Conservation (phyloP, 179 eudicot species). For the Monotropa hypopitys region DNA sequence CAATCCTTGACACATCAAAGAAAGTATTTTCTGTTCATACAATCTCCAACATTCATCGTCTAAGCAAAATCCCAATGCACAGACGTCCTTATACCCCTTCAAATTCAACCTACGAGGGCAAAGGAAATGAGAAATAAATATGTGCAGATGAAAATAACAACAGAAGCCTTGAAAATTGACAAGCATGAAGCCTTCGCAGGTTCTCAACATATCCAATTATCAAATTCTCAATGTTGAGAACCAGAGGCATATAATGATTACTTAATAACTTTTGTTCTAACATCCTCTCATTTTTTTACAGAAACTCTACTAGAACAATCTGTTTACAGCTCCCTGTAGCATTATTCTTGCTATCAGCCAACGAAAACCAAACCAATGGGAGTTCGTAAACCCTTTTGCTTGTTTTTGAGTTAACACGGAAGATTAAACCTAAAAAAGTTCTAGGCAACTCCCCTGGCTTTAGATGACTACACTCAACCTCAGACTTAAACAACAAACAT, state of each 20-base stretch:
- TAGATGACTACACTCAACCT: neutral
- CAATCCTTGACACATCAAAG: slow-evolving; percentile 52
- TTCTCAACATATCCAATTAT: neutral
- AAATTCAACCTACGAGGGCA: slow-evolving; percentile 49
- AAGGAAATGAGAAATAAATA: slow-evolving; percentile 5
- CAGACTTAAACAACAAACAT: neutral
- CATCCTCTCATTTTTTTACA: neutral
- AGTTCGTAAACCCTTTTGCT: neutral
- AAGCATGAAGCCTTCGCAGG: neutral
- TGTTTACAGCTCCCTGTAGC: neutral
- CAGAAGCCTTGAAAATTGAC: neutral
- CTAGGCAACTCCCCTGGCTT: neutral
- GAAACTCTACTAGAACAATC: neutral
- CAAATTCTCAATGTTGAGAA: neutral
- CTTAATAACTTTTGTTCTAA: neutral
- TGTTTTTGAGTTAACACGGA: neutral
- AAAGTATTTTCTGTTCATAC: slow-evolving; percentile 63
- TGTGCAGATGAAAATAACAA: neutral
- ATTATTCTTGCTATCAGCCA: neutral
- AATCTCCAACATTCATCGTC: slow-evolving; percentile 92
- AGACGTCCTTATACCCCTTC: slow-evolving; percentile 42
- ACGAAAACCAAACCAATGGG: neutral
- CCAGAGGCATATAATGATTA: neutral
- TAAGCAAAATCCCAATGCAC: slow-evolving; percentile 48
- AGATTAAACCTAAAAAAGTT: neutral